Conservation (phyloP, 208 protist genomes). For the Angomonas ambiguus region DNA sequence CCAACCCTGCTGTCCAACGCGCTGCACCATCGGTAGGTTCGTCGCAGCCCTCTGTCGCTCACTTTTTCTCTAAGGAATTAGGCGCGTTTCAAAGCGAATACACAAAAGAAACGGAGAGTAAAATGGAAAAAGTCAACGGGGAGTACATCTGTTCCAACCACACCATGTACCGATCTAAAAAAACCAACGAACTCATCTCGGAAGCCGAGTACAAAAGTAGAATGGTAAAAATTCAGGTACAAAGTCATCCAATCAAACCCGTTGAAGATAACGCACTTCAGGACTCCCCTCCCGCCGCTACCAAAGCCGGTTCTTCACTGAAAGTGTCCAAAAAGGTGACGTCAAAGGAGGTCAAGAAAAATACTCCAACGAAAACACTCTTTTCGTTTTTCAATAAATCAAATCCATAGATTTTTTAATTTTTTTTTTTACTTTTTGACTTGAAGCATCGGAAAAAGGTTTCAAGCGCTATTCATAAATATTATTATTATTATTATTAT, state of each 20-base stretch:
- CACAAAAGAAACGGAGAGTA: constrained; percentile 47
- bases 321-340: background rate
- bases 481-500: constrained; percentile 3
- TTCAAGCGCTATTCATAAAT: too few relatives aligned
- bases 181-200: constrained; percentile 46
- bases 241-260: background rate
- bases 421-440: background rate
- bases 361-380: constrained; percentile 24
- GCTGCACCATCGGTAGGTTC: background rate
- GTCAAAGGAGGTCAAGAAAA: constrained; percentile 6
- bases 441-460: too few relatives aligned
- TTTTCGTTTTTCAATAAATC: constrained; percentile 37
- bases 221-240: background rate
- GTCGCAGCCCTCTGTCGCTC: constrained; percentile 31
- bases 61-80: constrained; percentile 68
- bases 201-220: constrained; percentile 57
- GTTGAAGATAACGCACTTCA: background rate
- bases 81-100: constrained; percentile 62
- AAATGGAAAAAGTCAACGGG: constrained; percentile 46
- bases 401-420: background rate
- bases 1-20: constrained; percentile 6
- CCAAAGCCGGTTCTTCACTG: constrained; percentile 2
- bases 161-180: constrained; percentile 32
- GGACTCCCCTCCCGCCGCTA: constrained; percentile 7
- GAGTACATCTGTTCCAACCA: constrained; percentile 73